Conservation (phyloP, 2,329 filamentous ascomycete genomes). For the Trichoderma sp. region DNA sequence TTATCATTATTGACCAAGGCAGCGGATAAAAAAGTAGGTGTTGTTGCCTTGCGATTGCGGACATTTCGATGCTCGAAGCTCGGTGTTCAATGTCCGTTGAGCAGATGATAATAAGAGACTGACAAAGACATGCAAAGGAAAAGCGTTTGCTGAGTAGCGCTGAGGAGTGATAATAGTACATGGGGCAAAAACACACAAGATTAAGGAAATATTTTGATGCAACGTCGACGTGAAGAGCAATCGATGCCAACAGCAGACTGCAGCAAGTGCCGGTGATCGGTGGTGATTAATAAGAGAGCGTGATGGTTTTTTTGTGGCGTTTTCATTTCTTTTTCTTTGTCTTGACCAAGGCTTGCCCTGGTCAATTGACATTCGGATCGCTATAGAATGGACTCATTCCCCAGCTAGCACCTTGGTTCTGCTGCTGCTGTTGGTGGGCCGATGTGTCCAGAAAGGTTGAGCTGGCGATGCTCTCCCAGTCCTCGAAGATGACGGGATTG, state of each 20-base stretch:
- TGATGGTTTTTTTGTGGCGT: slow-evolving; percentile 3
- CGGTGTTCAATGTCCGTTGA: slow-evolving; percentile 2
- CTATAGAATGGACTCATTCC: slow-evolving; percentile 41
- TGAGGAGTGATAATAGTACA: slow-evolving; percentile 26
- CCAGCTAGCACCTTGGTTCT: slow-evolving; percentile 32
- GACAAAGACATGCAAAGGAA: not conserved
- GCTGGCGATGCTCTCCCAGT: slow-evolving; percentile 45
- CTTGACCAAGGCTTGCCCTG: slow-evolving; percentile 18
- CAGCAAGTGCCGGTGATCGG: not conserved
- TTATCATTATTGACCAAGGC: slow-evolving; percentile 40
- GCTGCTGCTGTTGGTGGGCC: slow-evolving; percentile 32
- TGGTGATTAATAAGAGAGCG: slow-evolving; percentile 25
- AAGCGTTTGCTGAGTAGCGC: slow-evolving; percentile 23
- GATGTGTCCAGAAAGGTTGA: slow-evolving; percentile 39
- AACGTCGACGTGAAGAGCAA: slow-evolving; percentile 10
- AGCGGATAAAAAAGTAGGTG: not conserved
- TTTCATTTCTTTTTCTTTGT: not conserved
- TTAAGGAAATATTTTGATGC: slow-evolving; percentile 23
- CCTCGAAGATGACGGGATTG: slow-evolving; percentile 42
- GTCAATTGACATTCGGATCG: slow-evolving; percentile 38
- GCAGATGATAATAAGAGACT: not conserved
- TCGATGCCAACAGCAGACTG: not conserved
- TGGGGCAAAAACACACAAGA: not conserved
- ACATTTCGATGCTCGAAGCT: not conserved
- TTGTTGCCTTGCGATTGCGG: slow-evolving; percentile 3